phyloP scores from a whole-genome alignment of 2,329 filamentous ascomycete genomes.

The Periconia digitata region DNA sequence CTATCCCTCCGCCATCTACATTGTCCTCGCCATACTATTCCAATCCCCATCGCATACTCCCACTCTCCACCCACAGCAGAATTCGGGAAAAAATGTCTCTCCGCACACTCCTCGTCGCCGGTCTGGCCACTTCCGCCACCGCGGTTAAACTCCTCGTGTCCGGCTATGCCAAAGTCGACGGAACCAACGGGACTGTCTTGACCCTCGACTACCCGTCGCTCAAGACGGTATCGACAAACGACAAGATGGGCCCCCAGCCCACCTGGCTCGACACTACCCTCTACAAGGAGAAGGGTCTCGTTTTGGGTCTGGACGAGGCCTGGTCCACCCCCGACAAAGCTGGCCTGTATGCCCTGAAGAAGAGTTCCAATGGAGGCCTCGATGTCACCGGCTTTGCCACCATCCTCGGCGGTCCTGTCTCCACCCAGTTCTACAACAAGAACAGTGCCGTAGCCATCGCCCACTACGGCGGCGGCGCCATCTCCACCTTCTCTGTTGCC shows the following conservation, averaged over 20 bases:
- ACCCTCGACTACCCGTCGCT: constrained; percentile 46
- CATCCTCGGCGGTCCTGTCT: constrained; percentile 45
- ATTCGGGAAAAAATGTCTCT: no score
- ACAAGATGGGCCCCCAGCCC: constrained; percentile 56
- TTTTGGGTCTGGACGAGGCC: constrained; percentile 66
- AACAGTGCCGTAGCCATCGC: constrained; percentile 45
- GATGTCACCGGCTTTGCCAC: constrained; percentile 35
- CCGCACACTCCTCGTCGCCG: constrained; percentile 16
- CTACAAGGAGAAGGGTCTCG: constrained; percentile 42
- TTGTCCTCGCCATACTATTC: background rate
- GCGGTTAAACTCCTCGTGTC: constrained; percentile 45
- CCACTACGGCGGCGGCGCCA: constrained; percentile 44
- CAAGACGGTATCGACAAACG: constrained; percentile 47
- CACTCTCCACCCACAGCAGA: no score
- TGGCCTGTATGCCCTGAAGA: constrained; percentile 43
- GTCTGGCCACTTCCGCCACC: constrained; percentile 18
- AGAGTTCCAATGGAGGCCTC: constrained; percentile 43
- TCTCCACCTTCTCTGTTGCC: constrained; percentile 35
- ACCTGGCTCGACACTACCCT: constrained; percentile 63
- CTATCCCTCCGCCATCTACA: background rate
- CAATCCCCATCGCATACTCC: background rate
- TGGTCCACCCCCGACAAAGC: constrained; percentile 47
- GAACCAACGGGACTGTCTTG: constrained; percentile 42
- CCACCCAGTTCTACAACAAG: constrained; percentile 45
- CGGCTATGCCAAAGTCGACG: constrained; percentile 39